Percentiles rank a stretch among this genome's conserved stretches.
Conservation (phyloP, 2,329 filamentous ascomycete species). For the Trichoderma aggressivum region DNA sequence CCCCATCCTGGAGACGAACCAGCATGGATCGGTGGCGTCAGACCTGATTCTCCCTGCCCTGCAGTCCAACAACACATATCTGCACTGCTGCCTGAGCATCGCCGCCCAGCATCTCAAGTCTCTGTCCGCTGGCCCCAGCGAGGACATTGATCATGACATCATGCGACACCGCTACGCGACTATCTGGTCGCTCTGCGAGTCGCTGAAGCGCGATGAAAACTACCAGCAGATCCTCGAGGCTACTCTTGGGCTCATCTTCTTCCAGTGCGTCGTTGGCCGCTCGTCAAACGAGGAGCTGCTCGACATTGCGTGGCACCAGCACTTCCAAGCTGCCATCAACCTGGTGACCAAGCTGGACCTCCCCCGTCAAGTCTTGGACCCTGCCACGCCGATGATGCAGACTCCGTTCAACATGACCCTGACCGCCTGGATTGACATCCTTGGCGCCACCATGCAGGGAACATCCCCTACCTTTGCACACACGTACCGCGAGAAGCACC, state of each 20-base stretch:
- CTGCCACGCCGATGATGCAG: constrained; percentile 49
- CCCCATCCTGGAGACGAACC: constrained; percentile 85
- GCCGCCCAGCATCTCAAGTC: constrained; percentile 90
- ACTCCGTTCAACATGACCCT: constrained; percentile 94
- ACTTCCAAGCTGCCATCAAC: constrained; percentile 87
- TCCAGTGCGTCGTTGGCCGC: constrained; percentile 87
- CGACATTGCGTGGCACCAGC: constrained; percentile 94
- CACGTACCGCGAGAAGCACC: constrained; percentile 92
- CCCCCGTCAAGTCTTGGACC: constrained; percentile 61
- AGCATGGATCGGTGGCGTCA: constrained; percentile 75
- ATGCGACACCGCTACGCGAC: constrained; percentile 88
- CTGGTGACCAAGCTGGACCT: constrained; percentile 84
- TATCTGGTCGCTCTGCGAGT: constrained; percentile 79
- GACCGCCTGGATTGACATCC: constrained; percentile 93
- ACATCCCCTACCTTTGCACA: constrained; percentile 84
- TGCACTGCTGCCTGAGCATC: constrained; percentile 93
- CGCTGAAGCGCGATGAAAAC: constrained; percentile 74
- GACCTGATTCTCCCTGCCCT: constrained; percentile 84
- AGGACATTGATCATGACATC: constrained; percentile 84
- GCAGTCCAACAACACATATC: constrained; percentile 86
- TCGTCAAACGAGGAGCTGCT: constrained; percentile 73
- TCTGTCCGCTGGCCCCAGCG: constrained; percentile 55
- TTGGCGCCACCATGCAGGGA: constrained; percentile 89
- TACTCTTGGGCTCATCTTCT: constrained; percentile 91
- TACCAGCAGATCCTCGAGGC: constrained; percentile 89